A percentile compares a stretch with the other conserved stretches of the same genome.
Conservation (phyloP, 371 early-diverging fungal genomes). For the Mortierella sp. region DNA sequence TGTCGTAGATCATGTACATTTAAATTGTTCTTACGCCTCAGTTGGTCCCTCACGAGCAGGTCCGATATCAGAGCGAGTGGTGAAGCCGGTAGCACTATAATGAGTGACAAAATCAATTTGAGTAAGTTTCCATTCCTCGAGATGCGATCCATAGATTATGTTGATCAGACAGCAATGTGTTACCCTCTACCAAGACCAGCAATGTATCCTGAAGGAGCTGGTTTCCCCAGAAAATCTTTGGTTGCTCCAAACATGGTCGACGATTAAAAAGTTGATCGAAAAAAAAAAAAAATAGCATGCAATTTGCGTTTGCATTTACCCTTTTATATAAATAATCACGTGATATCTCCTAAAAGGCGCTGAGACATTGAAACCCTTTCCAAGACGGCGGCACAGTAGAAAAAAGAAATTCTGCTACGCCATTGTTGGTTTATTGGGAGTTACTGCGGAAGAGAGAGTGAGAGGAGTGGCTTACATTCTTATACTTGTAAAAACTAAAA, state of each 20-base stretch:
- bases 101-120: neutral
- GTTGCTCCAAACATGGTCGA: conserved; percentile 81
- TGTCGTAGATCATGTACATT: neutral
- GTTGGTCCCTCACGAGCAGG: conserved; percentile 89
- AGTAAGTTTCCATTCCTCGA: neutral
- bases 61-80: conserved; percentile 98
- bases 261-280: conserved; percentile 5
- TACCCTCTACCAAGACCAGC: conserved; percentile 96
- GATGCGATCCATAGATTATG: neutral
- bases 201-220: conserved; percentile 93
- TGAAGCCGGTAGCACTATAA: conserved; percentile 92
- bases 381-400: too few species aligned
- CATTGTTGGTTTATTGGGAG: too few species aligned
- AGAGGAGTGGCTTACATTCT: too few species aligned
- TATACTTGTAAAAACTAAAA: too few species aligned
- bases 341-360: too few species aligned
- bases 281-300: neutral
- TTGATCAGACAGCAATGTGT: neutral
- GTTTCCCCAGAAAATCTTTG: conserved; percentile 88
- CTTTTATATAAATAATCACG: too few species aligned
- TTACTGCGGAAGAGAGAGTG: too few species aligned
- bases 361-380: too few species aligned
- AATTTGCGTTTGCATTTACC: too few species aligned
- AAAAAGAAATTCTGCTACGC: too few species aligned
- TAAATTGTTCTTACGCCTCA: conserved; percentile 59